Evolutionary conservation across 495 filamentous ascomycete species (phyloP).

Genomic region (Clohesyomyces aquaticus): DNA sequence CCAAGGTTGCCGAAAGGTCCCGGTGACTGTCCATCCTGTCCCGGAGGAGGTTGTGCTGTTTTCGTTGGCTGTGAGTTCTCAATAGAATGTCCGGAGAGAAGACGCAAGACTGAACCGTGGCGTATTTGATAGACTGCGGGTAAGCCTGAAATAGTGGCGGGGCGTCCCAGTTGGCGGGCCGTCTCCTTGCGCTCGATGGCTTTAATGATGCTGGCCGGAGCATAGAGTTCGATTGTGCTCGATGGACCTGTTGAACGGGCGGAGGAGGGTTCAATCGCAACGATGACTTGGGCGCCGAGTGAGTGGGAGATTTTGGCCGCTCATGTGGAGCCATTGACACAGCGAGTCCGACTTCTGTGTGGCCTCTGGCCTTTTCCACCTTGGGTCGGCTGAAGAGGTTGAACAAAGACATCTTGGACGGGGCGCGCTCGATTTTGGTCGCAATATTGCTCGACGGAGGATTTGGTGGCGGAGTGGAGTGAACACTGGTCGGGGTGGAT

Average conservation of each 20-base stretch:
- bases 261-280: conserved; percentile 29
- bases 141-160: conserved; percentile 91
- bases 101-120: conserved; percentile 54
- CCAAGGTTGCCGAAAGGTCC: conserved; percentile 42
- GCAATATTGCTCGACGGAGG: conserved; percentile 18
- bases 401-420: conserved; percentile 50
- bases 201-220: conserved; percentile 28
- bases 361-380: conserved; percentile 48
- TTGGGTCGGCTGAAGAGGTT: conserved; percentile 50
- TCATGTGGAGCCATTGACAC: conserved; percentile 33
- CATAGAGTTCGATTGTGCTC: conserved; percentile 27
- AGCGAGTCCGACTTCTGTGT: conserved; percentile 45
- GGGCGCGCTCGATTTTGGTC: conserved; percentile 35
- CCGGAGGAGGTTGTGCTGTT: conserved; percentile 49
- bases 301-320: conserved; percentile 19
- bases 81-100: conserved; percentile 64
- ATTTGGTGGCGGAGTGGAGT: conserved; percentile 5
- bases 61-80: conserved; percentile 60
- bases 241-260: conserved; percentile 20
- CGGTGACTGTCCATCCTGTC: conserved; percentile 46
- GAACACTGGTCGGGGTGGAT: conserved; percentile 3
- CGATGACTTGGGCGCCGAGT: conserved; percentile 30
- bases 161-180: conserved; percentile 61
- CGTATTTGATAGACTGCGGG: conserved; percentile 73
- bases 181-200: conserved; percentile 17